Percentiles rank a stretch among this genome's conserved stretches.
Conservation (phyloP, 2,329 filamentous ascomycete species). For the Setomelanomma holmii region DNA sequence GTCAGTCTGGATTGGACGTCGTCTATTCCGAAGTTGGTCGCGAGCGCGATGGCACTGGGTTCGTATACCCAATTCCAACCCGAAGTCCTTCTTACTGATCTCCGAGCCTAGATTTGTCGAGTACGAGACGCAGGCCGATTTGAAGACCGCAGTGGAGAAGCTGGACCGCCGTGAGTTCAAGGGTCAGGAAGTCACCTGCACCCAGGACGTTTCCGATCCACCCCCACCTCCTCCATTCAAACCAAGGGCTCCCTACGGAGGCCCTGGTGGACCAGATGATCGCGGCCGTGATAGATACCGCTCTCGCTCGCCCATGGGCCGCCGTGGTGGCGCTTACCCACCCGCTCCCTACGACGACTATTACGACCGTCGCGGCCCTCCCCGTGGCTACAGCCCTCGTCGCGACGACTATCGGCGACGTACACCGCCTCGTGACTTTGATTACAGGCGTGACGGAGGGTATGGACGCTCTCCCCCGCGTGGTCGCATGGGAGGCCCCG, state of each 20-base stretch:
- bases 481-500: conserved; percentile 69
- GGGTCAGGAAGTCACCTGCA: conserved; percentile 82
- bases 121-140: conserved; percentile 89
- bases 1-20: conserved; percentile 94
- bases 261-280: conserved; percentile 63
- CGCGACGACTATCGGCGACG: conserved; percentile 89
- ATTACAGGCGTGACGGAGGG: conserved; percentile 71
- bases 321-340: conserved; percentile 65
- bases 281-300: conserved; percentile 75
- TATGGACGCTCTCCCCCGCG: conserved; percentile 70
- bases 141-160: conserved; percentile 92
- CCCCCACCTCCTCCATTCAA: conserved; percentile 47
- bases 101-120: conserved; percentile 86
- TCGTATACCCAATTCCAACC: conserved; percentile 50
- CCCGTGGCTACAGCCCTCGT: conserved; percentile 83
- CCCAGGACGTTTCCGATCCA: conserved; percentile 74
- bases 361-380: conserved; percentile 81
- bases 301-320: conserved; percentile 74
- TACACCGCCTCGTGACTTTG: conserved; percentile 79
- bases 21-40: conserved; percentile 97
- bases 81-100: conserved; percentile 11
- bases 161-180: conserved; percentile 94
- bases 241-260: conserved; percentile 42
- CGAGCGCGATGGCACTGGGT: conserved; percentile 92
- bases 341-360: conserved; percentile 70